Percentiles rank a stretch among this genome's conserved stretches.
Evolutionary conservation across 2,329 filamentous ascomycete genomes (phyloP).

Genomic region (Talaromyces sp.): DNA sequence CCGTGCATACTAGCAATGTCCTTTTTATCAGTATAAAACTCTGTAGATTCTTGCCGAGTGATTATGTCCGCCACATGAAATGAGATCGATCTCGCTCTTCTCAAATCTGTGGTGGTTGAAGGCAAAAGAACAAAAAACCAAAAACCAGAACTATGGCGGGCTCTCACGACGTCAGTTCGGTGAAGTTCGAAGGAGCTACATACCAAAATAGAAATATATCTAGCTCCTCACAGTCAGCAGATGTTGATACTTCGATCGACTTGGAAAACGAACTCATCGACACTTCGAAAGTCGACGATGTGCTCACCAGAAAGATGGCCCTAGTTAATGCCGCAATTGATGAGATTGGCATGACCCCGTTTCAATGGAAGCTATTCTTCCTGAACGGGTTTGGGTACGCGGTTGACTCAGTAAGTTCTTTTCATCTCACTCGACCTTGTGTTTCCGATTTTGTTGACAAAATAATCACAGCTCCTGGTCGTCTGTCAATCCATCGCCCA

Average conservation of each 20-base stretch:
- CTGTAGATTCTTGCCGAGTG: too few species aligned
- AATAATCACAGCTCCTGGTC: conserved; percentile 1
- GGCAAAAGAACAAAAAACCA: background rate
- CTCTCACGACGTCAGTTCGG: background rate
- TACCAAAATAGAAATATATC: background rate
- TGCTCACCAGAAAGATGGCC: conserved; percentile 35
- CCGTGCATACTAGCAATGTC: background rate
- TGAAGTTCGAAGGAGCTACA: background rate
- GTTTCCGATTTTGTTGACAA: background rate
- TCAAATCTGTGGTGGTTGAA: background rate
- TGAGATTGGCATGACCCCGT: conserved; percentile 57
- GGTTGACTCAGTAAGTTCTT: conserved; percentile 1
- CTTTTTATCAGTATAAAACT: too few species aligned
- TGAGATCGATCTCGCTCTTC: background rate
- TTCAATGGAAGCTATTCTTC: conserved; percentile 57
- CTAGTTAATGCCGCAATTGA: conserved; percentile 42
- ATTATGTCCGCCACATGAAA: background rate
- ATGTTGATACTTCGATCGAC: background rate
- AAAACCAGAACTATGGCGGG: background rate
- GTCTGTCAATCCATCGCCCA: conserved; percentile 6
- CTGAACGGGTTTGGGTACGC: conserved; percentile 56
- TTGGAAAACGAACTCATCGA: conserved; percentile 2
- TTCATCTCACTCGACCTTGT: background rate
- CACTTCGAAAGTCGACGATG: conserved; percentile 27
- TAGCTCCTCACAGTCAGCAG: background rate